Base-by-base conservation (phyloP, 1,139 yeast genomes). In the Diutina siamensis region DNA sequence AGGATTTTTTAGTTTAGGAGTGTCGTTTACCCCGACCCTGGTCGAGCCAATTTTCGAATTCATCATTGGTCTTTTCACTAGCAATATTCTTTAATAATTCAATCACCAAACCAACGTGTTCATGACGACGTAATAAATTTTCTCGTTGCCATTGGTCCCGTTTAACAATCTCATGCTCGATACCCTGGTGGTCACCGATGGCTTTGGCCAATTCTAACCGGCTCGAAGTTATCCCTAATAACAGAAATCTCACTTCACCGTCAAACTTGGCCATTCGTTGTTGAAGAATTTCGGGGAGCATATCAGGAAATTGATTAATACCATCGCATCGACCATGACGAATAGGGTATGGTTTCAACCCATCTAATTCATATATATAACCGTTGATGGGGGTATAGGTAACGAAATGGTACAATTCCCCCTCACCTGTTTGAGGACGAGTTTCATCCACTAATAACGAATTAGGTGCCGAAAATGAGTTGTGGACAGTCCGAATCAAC, bases 291-390 rank as follows among this genome's bases (percentile, higher is more conserved):
- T 55, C 50, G 1, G 78, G 72, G 42, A 77, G 57, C 53, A 65
- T 67, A 4, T 57, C 59, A 38, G 67, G 59, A 51, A 78, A 77
- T 42, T 74, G 72, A 2, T 65, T 69, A 31, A 63, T 59, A 3
- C 60, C 52, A 3, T 47, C 48, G 52, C 79, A 73, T 4, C 49
- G 57, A 0, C 65, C 74, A 55, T 80, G 87, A 40, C 60, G 61
- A 40, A 81, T 78, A 1, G 87, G 86, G 46, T 59, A 69, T n/a
- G 63, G 65, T 49, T 76, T 77, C 46, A 81, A 65, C 1, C 88
- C 88, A 55, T 81, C 88, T 45, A 81, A 63, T 54, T 82, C 88
- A 55, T 77, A 78, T n/a, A 81, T 64, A 40, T 59, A 57, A 20
- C 74, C 79, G 48, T 72, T 59, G 40, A 64, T 60, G 33, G 67